Base-by-base conservation (phyloP, 306 rosid genomes). In the Trifolium subterraneum region DNA sequence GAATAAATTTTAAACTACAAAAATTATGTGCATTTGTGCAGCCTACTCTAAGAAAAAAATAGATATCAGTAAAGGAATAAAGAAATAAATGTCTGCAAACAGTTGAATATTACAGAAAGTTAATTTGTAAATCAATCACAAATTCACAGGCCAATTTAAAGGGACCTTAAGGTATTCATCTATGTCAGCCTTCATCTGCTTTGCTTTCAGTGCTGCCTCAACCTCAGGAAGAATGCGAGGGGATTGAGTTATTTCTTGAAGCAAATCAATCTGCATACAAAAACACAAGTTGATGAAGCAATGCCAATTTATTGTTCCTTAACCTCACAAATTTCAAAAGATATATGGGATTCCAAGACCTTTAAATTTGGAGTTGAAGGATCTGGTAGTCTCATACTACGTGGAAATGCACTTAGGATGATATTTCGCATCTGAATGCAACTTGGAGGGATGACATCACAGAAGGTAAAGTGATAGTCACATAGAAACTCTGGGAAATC, bases 381-480 rank as follows among this genome's bases (percentile, higher is more conserved):
- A 86, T 92, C 98, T 14, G 99, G 98, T 47, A 95, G 87, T 87
- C 99, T 92, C 98, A 95, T 95, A 74, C 90, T 95, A 55, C 93
- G 97, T 5, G 99, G 98, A 83, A 95, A 92, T 62, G 99, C 99
- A 85, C 99, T 95, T 51, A 95, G 88, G 76, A 95, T 92, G 62
- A 95, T 95, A 80, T 92, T 95, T 61, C 99, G 88, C 98, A 92
- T 95, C 82, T 95, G 98, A 73, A 95, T 90, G 88, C 98, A 95
- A 80, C 98, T 90, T 50, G 98, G 98, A 75, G 98, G 99, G 70
- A 95, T 92, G 25, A 92, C 93, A 78, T 95, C 99, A 75, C 98
- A 95, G 75, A 92, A 95, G 67, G 98, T 87, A 84, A 95, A 92
- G 84, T 95, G 98, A 77, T 90, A 95, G 76, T 95, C 99, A 83